Conservation (phyloP, 2,329 filamentous ascomycete species). For the Cladosporium sp. region DNA sequence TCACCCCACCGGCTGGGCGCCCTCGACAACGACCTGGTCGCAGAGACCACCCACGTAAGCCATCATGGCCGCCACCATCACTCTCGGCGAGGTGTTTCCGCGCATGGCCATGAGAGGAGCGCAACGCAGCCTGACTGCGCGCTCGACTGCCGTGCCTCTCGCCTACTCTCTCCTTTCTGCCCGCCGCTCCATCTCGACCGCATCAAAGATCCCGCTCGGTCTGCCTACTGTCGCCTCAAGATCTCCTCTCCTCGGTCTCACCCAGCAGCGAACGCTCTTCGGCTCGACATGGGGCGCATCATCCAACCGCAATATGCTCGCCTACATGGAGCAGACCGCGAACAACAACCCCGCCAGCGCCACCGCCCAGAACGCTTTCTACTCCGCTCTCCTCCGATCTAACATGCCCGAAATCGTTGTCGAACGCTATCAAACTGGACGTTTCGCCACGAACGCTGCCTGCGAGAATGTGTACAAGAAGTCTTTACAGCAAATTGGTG, state of each 20-base stretch:
- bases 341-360: constrained; percentile 89
- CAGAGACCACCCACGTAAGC: constrained; percentile 6
- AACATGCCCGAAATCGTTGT: constrained; percentile 92
- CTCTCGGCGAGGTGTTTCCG: constrained; percentile 8
- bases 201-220: background rate
- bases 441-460: constrained; percentile 73
- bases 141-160: constrained; percentile 7
- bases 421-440: constrained; percentile 80
- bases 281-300: constrained; percentile 34
- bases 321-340: constrained; percentile 81
- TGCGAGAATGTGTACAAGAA: constrained; percentile 76
- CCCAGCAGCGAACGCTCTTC: constrained; percentile 43
- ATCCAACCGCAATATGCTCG: constrained; percentile 59
- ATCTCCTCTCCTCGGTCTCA: constrained; percentile 30
- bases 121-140: background rate
- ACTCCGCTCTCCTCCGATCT: constrained; percentile 81
- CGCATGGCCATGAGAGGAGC: constrained; percentile 12
- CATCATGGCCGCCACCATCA: constrained; percentile 13
- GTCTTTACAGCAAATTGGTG: constrained; percentile 62
- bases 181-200: constrained; percentile 3
- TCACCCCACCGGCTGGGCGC: constrained; percentile 10
- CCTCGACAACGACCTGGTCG: constrained; percentile 7
- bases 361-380: constrained; percentile 87
- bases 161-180: constrained; percentile 1
- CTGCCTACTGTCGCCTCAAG: constrained; percentile 13